Evolutionary conservation across 495 filamentous ascomycete genomes (phyloP), one percentile per base, ranked within the genome.

Genomic region (Hypoxylon subgilvum): DNA sequence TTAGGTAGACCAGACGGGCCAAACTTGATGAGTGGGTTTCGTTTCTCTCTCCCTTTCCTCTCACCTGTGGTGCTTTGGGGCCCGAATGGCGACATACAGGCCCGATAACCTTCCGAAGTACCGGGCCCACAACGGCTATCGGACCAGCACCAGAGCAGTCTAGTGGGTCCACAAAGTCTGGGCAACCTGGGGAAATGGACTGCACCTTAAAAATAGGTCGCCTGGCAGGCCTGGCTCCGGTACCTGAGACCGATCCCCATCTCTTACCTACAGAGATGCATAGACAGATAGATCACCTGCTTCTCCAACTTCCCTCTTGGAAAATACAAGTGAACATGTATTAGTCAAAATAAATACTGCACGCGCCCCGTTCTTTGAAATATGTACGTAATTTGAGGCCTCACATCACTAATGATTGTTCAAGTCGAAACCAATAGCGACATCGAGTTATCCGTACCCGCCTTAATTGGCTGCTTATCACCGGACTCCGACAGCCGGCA

Each of bases 131-230:
- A 36, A 40, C 61, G 53, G 61, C 49, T 63, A 25, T 63, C 60
- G 60, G 60, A 46, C 38, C 1, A 44, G 25, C 18, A n/a, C 32
- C 31, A 51, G n/a, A 32, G 10, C 39, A 57, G 60, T 36, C 30
- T 57, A 21, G 52, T 57, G 60, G 52, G 53, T 63, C n/a, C n/a
- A n/a, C n/a, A n/a, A n/a, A n/a, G n/a, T n/a, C n/a, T n/a, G n/a
- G n/a, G n/a, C n/a, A n/a, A n/a, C n/a, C 60, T 53, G 60, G 60
- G 60, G 60, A 52, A 57, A 52, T 35, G n/a, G n/a, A n/a, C n/a
- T n/a, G 30, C 18, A 39, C 44, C 52, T 62, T 56, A 56, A 63
- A 57, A 52, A n/a, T n/a, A n/a, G n/a, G n/a, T n/a, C n/a, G n/a
- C n/a, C n/a, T 51, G 52, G 58, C 23, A 4, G 23, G 16, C n/a